Evolutionary conservation across 2,329 filamentous ascomycete genomes (phyloP).

Genomic region (Trichophyton simii): DNA sequence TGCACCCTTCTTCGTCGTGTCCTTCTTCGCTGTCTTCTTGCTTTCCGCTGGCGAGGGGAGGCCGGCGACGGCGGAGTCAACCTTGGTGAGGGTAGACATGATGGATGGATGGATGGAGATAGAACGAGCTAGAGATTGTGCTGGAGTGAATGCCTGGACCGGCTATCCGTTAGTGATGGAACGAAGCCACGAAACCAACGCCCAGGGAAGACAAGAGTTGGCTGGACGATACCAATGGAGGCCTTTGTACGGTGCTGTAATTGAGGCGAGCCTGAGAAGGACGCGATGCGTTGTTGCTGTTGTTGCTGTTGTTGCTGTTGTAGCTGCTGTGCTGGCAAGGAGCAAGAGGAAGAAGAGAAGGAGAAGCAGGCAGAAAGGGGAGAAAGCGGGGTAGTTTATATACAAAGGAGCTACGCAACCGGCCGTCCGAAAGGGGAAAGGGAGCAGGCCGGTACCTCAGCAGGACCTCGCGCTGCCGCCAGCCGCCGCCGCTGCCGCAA

Average conservation of each 20-base stretch:
- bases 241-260: too few species aligned
- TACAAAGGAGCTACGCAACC: neutral
- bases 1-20: slow-evolving; percentile 29
- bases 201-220: neutral
- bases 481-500: neutral
- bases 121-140: neutral
- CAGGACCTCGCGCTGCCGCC: neutral
- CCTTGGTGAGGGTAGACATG: slow-evolving; percentile 64
- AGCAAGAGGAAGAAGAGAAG: slow-evolving; percentile 5
- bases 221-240: too few species aligned
- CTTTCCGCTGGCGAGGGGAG: slow-evolving; percentile 52
- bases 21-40: slow-evolving; percentile 39
- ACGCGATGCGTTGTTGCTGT: neutral
- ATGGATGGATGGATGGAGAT: slow-evolving; percentile 10
- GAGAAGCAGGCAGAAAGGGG: neutral
- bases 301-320: neutral
- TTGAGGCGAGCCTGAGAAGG: too few species aligned
- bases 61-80: slow-evolving; percentile 83
- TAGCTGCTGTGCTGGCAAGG: neutral
- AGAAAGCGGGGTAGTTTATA: neutral
- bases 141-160: neutral
- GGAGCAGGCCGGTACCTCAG: neutral
- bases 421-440: neutral
- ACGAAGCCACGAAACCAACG: too few species aligned
- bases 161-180: too few species aligned